These are phyloP conservation scores for Prunus padus DNA, from an alignment of 306 rosid species.

Conservation along the genomic window DNA sequence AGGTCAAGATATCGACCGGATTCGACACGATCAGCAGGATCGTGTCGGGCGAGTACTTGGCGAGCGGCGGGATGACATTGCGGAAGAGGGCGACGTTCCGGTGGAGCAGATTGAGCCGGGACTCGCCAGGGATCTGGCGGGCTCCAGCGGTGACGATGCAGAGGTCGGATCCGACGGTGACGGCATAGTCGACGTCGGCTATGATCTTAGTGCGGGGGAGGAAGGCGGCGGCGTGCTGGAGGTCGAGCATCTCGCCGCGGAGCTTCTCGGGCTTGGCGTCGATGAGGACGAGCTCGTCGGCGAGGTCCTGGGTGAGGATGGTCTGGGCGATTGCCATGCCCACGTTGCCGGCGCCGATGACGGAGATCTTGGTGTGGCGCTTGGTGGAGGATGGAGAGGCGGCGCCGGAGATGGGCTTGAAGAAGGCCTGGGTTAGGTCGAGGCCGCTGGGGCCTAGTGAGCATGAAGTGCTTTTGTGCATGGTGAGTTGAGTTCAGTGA, in stretches of 20 bases:
- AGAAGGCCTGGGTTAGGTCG: slow-evolving; percentile 64
- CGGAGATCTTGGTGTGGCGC: slow-evolving; percentile 66
- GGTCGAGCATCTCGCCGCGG: slow-evolving; percentile 94
- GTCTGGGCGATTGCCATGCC: slow-evolving; percentile 99
- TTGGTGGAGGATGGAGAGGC: slow-evolving; percentile 58
- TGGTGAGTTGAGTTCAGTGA: slow-evolving; percentile 1
- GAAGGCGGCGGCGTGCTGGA: slow-evolving; percentile 92
- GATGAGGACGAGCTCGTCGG: slow-evolving; percentile 76
- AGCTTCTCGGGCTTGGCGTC: slow-evolving; percentile 70
- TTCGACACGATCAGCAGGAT: slow-evolving; percentile 72
- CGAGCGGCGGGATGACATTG: slow-evolving; percentile 66
- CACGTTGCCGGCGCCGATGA: slow-evolving; percentile 84
- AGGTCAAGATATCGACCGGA: slow-evolving; percentile 80
- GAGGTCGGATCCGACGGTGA: slow-evolving; percentile 69
- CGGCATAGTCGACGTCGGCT: slow-evolving; percentile 72
- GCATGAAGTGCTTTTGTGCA: slow-evolving; percentile 60
- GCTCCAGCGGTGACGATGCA: slow-evolving; percentile 94
- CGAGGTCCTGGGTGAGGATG: slow-evolving; percentile 77
- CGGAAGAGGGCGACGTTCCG: slow-evolving; percentile 70
- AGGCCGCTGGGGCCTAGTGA: slow-evolving; percentile 78
- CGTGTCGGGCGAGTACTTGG: slow-evolving; percentile 48
- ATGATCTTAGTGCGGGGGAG: slow-evolving; percentile 83
- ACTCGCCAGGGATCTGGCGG: slow-evolving; percentile 70
- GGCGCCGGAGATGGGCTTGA: slow-evolving; percentile 53
- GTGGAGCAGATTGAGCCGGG: slow-evolving; percentile 68